Percentiles rank a stretch among this genome's conserved stretches.
phyloP scores from a whole-genome alignment of 192 early-diverging fungal species.

The Entomortierella parvispora region DNA sequence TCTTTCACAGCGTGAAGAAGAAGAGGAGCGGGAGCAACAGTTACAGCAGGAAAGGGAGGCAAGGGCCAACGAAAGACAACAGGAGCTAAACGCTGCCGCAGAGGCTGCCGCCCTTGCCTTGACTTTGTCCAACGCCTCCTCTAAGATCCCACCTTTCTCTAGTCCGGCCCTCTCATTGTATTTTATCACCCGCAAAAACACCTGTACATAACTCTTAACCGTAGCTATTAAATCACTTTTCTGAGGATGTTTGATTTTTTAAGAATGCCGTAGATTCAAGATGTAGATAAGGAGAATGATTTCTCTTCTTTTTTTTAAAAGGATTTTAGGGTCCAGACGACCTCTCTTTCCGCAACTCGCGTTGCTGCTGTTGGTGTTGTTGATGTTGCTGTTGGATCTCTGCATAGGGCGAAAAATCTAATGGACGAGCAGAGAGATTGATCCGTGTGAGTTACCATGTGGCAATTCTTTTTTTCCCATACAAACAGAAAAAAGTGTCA shows the following conservation, averaged over 20 bases:
- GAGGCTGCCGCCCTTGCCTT: background rate
- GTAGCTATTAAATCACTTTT: too few species aligned
- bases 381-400: slow-evolving; percentile 30
- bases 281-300: background rate
- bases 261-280: background rate
- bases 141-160: background rate
- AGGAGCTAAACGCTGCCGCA: background rate
- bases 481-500: background rate
- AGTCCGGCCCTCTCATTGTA: background rate
- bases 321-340: slow-evolving; percentile 3
- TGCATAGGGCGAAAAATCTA: slow-evolving; percentile 19
- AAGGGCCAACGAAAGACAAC: background rate
- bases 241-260: background rate
- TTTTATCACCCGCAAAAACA: background rate
- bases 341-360: slow-evolving; percentile 32
- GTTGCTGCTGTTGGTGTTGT: slow-evolving; percentile 35
- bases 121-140: background rate
- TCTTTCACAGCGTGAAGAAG: slow-evolving; percentile 23
- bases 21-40: slow-evolving; percentile 33
- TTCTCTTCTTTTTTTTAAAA: too few species aligned
- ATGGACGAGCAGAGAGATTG: background rate
- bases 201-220: slow-evolving; percentile 2
- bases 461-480: too few species aligned
- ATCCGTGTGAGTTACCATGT: too few species aligned
- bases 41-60: slow-evolving; percentile 22